phyloP scores from a whole-genome alignment of 2,329 filamentous ascomycete genomes.

The Beauveria rudraprayagi region DNA sequence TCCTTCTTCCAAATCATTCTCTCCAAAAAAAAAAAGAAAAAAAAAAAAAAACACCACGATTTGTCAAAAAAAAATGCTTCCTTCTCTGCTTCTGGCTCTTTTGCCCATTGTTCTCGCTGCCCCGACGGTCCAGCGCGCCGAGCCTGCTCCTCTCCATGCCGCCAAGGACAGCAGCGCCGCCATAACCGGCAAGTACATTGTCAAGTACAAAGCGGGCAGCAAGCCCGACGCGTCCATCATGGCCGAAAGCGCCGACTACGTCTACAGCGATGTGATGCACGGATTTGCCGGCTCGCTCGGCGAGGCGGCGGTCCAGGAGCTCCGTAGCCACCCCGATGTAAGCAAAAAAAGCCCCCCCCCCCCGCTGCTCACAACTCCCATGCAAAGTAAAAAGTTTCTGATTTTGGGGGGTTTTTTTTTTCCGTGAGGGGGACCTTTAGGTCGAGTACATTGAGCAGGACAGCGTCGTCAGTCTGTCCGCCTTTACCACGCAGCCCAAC shows the following conservation, averaged over 20 bases:
- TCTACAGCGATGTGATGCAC: constrained; percentile 17
- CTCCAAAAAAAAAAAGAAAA: too few relatives aligned
- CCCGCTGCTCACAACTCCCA: too few relatives aligned
- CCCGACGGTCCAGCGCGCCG: constrained; percentile 17
- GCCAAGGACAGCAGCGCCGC: constrained; percentile 13
- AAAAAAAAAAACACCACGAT: too few relatives aligned
- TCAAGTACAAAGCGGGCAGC: constrained; percentile 21
- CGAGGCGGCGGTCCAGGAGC: constrained; percentile 14
- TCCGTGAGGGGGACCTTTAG: background rate
- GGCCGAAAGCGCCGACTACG: constrained; percentile 17
- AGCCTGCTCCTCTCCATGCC: constrained; percentile 20
- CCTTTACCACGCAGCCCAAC: constrained; percentile 26
- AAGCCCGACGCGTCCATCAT: constrained; percentile 13
- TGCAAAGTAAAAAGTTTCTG: too few relatives aligned
- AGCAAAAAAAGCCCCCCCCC: background rate
- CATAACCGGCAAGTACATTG: constrained; percentile 23
- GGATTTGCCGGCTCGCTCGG: constrained; percentile 21
- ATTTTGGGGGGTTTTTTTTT: too few relatives aligned
- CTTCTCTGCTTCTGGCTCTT: constrained; percentile 18
- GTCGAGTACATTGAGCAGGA: constrained; percentile 35
- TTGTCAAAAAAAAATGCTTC: constrained; percentile 16
- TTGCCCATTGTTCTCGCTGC: constrained; percentile 18
- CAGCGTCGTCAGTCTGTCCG: constrained; percentile 42
- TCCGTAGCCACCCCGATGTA: constrained; percentile 20
- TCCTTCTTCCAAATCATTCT: too few relatives aligned